Evolutionary conservation across 768 basidiomycete genomes (phyloP), one percentile per base, ranked within the genome.

Genomic region (Leucosporidium scottii): DNA sequence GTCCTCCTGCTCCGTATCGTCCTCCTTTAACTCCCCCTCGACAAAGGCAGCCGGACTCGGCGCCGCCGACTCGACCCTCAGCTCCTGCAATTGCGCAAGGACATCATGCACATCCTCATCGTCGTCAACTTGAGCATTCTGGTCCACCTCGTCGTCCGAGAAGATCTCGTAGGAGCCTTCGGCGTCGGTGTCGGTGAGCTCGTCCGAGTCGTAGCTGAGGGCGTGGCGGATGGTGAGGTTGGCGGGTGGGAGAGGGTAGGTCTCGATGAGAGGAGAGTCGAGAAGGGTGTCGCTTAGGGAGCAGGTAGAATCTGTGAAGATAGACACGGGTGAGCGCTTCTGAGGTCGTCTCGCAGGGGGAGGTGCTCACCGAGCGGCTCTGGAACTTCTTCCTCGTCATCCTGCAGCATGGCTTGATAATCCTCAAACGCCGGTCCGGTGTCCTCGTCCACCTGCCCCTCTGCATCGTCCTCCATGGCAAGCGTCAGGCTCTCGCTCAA

Each of bases 141-240:
- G 6, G 28, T 47, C 58, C 25, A 25, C 57, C 47, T 17, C 56
- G 25, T 36, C 23, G 36, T 25, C 21, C 9, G 50, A 51, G 25
- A 51, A 27, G 50, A 51, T 23, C 21, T 23, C 23, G 50, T 23
- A 51, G 13, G 50, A 27, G 13, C 50, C 21, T 8, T 51, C 50
- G 50, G 50, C 50, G 50, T 51, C 50, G 50, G 50, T 51, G 21
- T 51, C 50, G 50, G 23, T 51, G 50, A 51, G 50, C 50, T 51
- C 50, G 8, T 49, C 47, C 53, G 25, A 27, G 39, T 44, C 39
- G 39, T 44, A 44, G 39, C 39, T 44, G 8, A 44, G 39, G 39
- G 39, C 39, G 15, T 44, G 10, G 39, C 39, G 39, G 39, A 44
- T 17, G 39, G 15, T 10, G 39, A 44, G 39, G 39, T 10, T 8